These are phyloP conservation scores for Claviceps cyperi DNA, from an alignment of 2,329 filamentous ascomycete genomes.

Conservation along the genomic window DNA sequence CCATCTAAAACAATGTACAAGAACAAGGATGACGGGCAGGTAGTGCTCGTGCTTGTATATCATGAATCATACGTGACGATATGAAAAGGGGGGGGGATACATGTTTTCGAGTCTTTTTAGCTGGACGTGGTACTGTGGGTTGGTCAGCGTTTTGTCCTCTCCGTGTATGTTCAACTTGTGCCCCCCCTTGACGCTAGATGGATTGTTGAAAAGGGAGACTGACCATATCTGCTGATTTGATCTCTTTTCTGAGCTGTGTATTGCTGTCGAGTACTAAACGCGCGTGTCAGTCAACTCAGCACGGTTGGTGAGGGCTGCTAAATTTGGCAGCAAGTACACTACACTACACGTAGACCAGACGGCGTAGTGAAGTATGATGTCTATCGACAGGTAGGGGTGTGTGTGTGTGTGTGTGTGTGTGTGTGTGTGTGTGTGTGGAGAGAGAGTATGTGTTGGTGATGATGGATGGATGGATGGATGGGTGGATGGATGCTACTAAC, in stretches of 20 bases:
- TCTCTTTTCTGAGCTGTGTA: constrained; percentile 17
- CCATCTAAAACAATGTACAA: not conserved
- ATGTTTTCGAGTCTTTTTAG: constrained; percentile 2
- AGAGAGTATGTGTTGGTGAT: not conserved
- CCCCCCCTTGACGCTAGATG: too few species aligned
- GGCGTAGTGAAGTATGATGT: too few species aligned
- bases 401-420: too few species aligned
- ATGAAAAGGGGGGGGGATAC: not conserved
- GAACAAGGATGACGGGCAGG: not conserved
- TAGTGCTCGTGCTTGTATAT: not conserved
- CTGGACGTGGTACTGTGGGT: constrained; percentile 6
- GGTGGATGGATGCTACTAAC: constrained; percentile 9
- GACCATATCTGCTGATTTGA: constrained; percentile 20
- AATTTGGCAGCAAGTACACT: too few species aligned
- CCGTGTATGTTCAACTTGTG: too few species aligned
- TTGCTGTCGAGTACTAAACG: constrained; percentile 22
- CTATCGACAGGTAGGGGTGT: too few species aligned
- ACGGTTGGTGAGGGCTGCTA: not conserved
- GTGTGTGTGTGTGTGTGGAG: too few species aligned
- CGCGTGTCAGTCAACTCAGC: not conserved
- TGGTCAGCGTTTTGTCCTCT: not conserved
- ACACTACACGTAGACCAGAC: too few species aligned
- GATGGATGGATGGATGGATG: not conserved
- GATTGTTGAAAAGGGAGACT: constrained; percentile 1
- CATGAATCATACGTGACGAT: not conserved